These are phyloP conservation scores for Xylariaceae sp. DNA, from an alignment of 2,329 filamentous ascomycete genomes.

Conservation along the genomic window DNA sequence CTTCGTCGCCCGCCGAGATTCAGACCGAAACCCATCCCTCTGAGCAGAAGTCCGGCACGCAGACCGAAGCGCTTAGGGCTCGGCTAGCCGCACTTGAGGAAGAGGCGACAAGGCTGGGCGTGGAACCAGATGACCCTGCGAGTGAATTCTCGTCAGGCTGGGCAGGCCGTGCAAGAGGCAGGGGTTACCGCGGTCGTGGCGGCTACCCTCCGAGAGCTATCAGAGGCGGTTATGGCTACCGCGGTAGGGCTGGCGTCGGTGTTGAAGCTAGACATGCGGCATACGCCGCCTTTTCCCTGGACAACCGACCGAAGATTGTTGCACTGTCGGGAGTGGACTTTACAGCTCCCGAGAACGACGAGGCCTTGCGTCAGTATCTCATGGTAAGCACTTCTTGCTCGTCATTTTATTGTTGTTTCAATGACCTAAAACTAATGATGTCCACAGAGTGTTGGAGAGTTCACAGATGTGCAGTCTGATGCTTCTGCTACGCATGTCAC, in stretches of 20 bases:
- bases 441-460: constrained; percentile 55
- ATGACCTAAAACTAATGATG: constrained; percentile 18
- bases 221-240: constrained; percentile 37
- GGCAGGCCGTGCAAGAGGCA: constrained; percentile 30
- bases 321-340: constrained; percentile 57
- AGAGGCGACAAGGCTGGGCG: constrained; percentile 61
- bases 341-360: constrained; percentile 55
- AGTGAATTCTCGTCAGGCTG: constrained; percentile 34
- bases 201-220: constrained; percentile 27
- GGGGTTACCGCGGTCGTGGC: constrained; percentile 31
- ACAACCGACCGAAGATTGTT: constrained; percentile 67
- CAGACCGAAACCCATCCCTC: constrained; percentile 16
- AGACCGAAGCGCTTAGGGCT: constrained; percentile 60
- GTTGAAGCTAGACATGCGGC: constrained; percentile 34
- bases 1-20: constrained; percentile 12
- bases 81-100: constrained; percentile 66
- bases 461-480: constrained; percentile 47
- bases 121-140: constrained; percentile 49
- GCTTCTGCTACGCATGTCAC: constrained; percentile 44
- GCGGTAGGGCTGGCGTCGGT: constrained; percentile 34
- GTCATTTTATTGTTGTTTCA: constrained; percentile 3
- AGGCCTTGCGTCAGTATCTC: constrained; percentile 63
- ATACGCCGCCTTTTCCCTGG: constrained; percentile 59
- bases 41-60: constrained; percentile 28
- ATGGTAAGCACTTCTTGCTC: constrained; percentile 41